phyloP scores from a whole-genome alignment of 768 basidiomycete species.

The Tylopilus sp. region DNA sequence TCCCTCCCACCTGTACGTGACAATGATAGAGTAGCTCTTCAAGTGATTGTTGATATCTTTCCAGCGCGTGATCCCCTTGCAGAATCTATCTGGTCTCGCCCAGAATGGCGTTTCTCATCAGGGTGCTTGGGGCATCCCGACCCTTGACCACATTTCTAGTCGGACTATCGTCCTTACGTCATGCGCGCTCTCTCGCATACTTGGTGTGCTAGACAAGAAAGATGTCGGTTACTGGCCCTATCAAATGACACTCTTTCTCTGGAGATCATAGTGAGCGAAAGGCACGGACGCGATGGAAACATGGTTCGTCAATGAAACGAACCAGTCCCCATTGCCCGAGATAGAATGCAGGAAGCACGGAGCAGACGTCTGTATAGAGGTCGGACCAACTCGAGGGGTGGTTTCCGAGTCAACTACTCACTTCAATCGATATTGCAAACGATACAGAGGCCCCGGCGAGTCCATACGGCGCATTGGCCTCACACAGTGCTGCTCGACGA shows the following conservation, averaged over 20 bases:
- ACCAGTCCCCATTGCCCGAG: slow-evolving; percentile 76
- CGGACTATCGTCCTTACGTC: slow-evolving; percentile 63
- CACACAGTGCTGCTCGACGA: slow-evolving; percentile 97
- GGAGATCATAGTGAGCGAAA: slow-evolving; percentile 62
- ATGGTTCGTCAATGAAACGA: slow-evolving; percentile 96
- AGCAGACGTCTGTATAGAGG: slow-evolving; percentile 91
- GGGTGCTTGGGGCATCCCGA: slow-evolving; percentile 97
- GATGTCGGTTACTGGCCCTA: slow-evolving; percentile 84
- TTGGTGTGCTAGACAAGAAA: slow-evolving; percentile 65
- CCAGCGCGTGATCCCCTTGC: slow-evolving; percentile 83
- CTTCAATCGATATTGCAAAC: slow-evolving; percentile 51
- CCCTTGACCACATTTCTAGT: slow-evolving; percentile 63
- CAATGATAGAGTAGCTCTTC: slow-evolving; percentile 8
- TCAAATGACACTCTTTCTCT: slow-evolving; percentile 78
- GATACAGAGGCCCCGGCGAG: slow-evolving; percentile 22
- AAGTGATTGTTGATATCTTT: not conserved
- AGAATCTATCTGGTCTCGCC: slow-evolving; percentile 79
- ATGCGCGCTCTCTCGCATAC: slow-evolving; percentile 68
- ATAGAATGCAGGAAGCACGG: slow-evolving; percentile 39
- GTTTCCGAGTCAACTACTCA: slow-evolving; percentile 96
- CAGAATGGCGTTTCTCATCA: slow-evolving; percentile 98
- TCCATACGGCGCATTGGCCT: slow-evolving; percentile 80
- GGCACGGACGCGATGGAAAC: slow-evolving; percentile 97
- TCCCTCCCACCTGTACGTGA: slow-evolving; percentile 66
- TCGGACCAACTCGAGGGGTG: slow-evolving; percentile 98